Conservation (phyloP, 805 yeast genomes). For the Blastobotrys chiropterorum region DNA sequence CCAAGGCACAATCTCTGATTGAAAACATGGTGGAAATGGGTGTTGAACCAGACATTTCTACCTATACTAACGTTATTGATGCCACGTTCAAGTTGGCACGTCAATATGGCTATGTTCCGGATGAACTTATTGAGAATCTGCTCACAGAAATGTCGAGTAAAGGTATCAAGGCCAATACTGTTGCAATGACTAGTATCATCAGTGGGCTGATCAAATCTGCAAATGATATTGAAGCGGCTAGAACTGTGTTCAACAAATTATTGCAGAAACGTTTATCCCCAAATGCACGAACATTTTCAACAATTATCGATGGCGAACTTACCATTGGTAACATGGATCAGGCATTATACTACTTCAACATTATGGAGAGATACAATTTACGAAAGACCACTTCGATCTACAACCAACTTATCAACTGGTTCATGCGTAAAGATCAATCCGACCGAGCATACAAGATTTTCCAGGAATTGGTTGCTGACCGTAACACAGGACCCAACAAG, state of each 20-base stretch:
- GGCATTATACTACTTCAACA: slow-evolving; percentile 19
- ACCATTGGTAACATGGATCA: slow-evolving; percentile 20
- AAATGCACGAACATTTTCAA: slow-evolving; percentile 25
- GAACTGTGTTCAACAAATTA: slow-evolving; percentile 41
- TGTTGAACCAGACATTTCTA: slow-evolving; percentile 52
- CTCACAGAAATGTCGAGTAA: slow-evolving; percentile 37
- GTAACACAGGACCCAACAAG: slow-evolving; percentile 23
- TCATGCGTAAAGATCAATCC: slow-evolving; percentile 13
- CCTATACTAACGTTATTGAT: slow-evolving; percentile 56
- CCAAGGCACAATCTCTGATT: slow-evolving; percentile 45
- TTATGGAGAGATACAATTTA: slow-evolving; percentile 21
- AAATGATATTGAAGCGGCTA: slow-evolving; percentile 45
- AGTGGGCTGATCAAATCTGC: slow-evolving; percentile 46
- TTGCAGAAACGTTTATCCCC: slow-evolving; percentile 28
- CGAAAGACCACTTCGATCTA: slow-evolving; percentile 25
- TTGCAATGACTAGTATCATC: slow-evolving; percentile 47
- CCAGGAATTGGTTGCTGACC: slow-evolving; percentile 10
- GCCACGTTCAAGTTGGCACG: slow-evolving; percentile 42
- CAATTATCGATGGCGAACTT: slow-evolving; percentile 29
- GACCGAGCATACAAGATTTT: slow-evolving; percentile 21
- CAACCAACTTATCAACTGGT: slow-evolving; percentile 28
- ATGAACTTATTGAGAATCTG: slow-evolving; percentile 33
- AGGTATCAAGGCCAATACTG: slow-evolving; percentile 38
- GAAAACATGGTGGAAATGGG: slow-evolving; percentile 38
- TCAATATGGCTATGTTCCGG: slow-evolving; percentile 37